Conservation (phyloP, 225 moss, liverwort and hornwort genomes). For the Bryoerythrophyllum caledonicum region DNA sequence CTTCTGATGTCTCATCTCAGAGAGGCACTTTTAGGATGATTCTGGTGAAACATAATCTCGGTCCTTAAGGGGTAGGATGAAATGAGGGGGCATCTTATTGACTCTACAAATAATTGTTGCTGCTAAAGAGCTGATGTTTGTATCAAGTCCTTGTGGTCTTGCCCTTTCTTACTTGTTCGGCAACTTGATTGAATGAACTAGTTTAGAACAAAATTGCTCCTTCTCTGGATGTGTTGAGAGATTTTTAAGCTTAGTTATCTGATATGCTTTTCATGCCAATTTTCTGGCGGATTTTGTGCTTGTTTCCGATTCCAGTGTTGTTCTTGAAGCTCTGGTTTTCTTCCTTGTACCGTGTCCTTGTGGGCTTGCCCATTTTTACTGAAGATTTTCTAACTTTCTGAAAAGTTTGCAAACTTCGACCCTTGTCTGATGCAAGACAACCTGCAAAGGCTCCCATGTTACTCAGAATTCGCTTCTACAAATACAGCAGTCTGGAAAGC, state of each 20-base stretch:
- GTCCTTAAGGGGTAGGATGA: too few species aligned
- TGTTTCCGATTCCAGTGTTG: too few species aligned
- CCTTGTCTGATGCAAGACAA: conserved; percentile 53
- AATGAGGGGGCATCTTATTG: too few species aligned
- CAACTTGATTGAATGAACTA: too few species aligned
- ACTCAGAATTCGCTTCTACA: too few species aligned
- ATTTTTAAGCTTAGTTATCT: too few species aligned
- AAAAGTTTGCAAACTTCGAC: conserved; percentile 19
- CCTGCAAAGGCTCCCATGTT: conserved; percentile 37
- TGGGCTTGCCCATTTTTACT: conserved; percentile 23
- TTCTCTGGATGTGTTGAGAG: too few species aligned
- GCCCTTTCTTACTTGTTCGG: conserved; percentile 16
- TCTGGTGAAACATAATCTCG: too few species aligned
- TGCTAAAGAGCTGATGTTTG: background rate
- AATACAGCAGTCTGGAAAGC: background rate
- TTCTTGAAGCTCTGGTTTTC: conserved; percentile 29
- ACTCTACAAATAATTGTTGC: background rate
- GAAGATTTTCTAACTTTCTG: background rate
- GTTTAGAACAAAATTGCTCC: background rate
- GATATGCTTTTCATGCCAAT: too few species aligned
- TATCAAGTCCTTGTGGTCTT: conserved; percentile 23
- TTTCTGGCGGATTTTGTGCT: too few species aligned
- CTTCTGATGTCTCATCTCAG: too few species aligned
- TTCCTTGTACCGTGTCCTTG: conserved; percentile 18
- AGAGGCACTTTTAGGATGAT: too few species aligned